phyloP scores from a whole-genome alignment of 1,139 yeast species.

The Suhomyces wounanorum region DNA sequence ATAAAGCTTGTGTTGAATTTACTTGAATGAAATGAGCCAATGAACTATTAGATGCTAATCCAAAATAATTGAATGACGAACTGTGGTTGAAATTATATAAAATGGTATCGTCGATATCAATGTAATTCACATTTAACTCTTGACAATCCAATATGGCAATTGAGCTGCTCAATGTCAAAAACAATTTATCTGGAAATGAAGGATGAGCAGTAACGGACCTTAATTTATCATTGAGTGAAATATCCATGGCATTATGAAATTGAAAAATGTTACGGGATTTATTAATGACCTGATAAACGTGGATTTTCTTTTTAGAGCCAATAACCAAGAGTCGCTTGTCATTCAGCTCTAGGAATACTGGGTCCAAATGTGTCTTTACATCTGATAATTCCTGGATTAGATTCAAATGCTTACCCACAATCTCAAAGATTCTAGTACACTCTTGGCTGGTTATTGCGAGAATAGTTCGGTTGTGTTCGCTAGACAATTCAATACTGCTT shows the following conservation, averaged over 20 bases:
- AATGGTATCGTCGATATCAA: conserved; percentile 18
- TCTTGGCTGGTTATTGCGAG: conserved; percentile 31
- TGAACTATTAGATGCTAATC: conserved; percentile 23
- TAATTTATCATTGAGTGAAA: conserved; percentile 33
- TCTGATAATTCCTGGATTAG: conserved; percentile 36
- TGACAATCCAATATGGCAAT: conserved; percentile 30
- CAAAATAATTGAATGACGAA: conserved; percentile 27
- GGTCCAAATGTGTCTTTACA: conserved; percentile 20
- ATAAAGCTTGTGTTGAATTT: conserved; percentile 19
- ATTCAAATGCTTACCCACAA: conserved; percentile 38
- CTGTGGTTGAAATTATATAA: conserved; percentile 19
- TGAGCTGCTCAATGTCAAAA: conserved; percentile 32
- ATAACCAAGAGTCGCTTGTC: conserved; percentile 27
- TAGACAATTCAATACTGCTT: conserved; percentile 20
- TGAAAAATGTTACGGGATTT: conserved; percentile 36
- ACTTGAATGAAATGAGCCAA: conserved; percentile 24
- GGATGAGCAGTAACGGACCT: conserved; percentile 22
- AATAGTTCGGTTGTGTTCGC: conserved; percentile 26
- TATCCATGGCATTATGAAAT: conserved; percentile 29
- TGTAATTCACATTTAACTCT: conserved; percentile 19
- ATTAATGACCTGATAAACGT: conserved; percentile 30
- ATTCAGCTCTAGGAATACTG: conserved; percentile 22
- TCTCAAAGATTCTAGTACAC: conserved; percentile 33
- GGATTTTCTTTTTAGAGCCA: conserved; percentile 35
- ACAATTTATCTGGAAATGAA: conserved; percentile 16